Evolutionary conservation across 495 filamentous ascomycete genomes (phyloP).

Genomic region (Xylaria sp.): DNA sequence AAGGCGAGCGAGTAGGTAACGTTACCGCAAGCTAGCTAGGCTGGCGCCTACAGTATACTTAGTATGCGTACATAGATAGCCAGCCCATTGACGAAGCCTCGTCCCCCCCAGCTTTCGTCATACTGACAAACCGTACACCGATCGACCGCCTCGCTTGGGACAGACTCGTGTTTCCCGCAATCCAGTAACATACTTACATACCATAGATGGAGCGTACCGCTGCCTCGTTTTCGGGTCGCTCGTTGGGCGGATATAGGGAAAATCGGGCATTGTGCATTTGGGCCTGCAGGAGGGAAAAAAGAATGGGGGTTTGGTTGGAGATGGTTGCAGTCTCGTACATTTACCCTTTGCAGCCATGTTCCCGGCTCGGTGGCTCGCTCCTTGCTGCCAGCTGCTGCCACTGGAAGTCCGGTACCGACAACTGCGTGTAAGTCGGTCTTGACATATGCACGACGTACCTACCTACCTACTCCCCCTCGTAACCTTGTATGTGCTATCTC

Average conservation of each 20-base stretch:
- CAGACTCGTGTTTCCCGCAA: not conserved
- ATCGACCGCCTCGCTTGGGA: slow-evolving; percentile 1
- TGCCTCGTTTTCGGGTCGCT: not conserved
- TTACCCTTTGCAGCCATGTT: slow-evolving; percentile 8
- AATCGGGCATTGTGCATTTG: not conserved
- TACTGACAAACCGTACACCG: not conserved
- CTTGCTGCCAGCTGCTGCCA: slow-evolving; percentile 4
- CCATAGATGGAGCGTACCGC: not conserved
- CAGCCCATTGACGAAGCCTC: not conserved
- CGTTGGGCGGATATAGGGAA: slow-evolving; percentile 1
- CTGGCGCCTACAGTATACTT: too few relatives aligned
- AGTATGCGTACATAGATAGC: not conserved
- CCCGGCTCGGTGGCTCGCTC: not conserved
- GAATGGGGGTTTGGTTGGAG: slow-evolving; percentile 4
- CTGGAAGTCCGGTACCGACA: not conserved
- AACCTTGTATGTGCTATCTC: not conserved
- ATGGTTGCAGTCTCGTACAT: slow-evolving; percentile 7
- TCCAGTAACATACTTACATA: too few relatives aligned
- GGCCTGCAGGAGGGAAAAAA: not conserved
- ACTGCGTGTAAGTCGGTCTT: slow-evolving; percentile 16
- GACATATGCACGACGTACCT: not conserved
- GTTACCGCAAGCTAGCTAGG: slow-evolving; percentile 8
- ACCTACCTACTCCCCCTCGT: not conserved
- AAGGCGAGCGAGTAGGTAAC: slow-evolving; percentile 1
- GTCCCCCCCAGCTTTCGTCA: not conserved